Evolutionary conservation across 2,329 filamentous ascomycete genomes (phyloP), one percentile per base, ranked within the genome.

Genomic region (Clonostachys rhizophaga): DNA sequence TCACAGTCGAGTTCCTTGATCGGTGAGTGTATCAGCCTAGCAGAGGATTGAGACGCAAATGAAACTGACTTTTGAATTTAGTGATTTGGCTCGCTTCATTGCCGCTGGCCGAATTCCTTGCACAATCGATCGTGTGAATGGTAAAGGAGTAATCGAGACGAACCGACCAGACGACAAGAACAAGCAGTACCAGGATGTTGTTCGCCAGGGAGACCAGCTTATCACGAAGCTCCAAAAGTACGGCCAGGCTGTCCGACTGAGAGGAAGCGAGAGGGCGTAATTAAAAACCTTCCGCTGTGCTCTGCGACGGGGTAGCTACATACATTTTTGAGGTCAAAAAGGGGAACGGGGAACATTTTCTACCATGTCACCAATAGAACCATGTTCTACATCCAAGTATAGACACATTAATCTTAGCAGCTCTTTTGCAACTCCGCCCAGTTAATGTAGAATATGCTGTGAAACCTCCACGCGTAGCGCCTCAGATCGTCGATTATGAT

Each of bases 141-240:
- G 92, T 55, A 94, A 95, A 67, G 92, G 92, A 45, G 88, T 97
- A 57, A 97, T 99, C 60, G 94, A 97, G 79, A 99, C 94, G 41
- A 96, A 96, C 74, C 82, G 94, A 47, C 91, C 92, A 9, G 94
- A 97, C 65, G 91, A 96, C 74, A 99, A 99, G 84, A 97, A 97
- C 79, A 96, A 96, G 80, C 94, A 99, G 74, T 99, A 99, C 71
- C 88, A 91, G 59, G 94, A 99, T 59, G 91, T 97, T 36, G 91
- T 99, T 51, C 94, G 94, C 74, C 94, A 97, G 66, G 94, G 94
- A 34, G 94, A 99, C 68, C 89, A 95, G 70, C 79, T 99, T 53
- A 97, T 99, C 66, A 99, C 94, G 49, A 99, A 99, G 79, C 76
- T 99, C 57, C 94, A 99, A 74, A 99, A 99, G 78, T 99, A 99